Conservation (phyloP, 306 rosid genomes). For the Aeschynomene evenia region DNA sequence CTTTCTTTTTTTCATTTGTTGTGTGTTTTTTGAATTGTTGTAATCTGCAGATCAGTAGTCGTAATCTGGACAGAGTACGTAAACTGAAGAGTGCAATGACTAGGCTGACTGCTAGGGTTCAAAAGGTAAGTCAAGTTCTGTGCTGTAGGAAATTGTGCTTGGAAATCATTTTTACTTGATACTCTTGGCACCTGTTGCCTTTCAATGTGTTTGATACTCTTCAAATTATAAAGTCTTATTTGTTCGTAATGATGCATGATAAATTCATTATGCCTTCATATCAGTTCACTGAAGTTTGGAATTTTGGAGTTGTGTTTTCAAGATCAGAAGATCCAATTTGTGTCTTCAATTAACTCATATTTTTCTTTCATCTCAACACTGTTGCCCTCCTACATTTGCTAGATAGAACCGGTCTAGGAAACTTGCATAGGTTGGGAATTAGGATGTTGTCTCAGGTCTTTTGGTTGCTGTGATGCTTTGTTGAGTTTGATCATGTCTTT, state of each 20-base stretch:
- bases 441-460: no score
- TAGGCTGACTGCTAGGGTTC: slow-evolving; percentile 95
- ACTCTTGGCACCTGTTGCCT: slow-evolving; percentile 4
- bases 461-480: no score
- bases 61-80: slow-evolving; percentile 97
- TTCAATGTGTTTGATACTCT: slow-evolving; percentile 10
- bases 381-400: neutral
- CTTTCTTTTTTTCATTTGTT: neutral
- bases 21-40: slow-evolving; percentile 23
- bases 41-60: slow-evolving; percentile 75
- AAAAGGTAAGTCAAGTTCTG: slow-evolving; percentile 59
- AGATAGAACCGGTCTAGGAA: neutral
- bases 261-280: slow-evolving; percentile 13
- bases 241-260: neutral
- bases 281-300: neutral
- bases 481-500: neutral
- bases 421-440: no score
- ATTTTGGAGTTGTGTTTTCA: neutral
- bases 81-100: slow-evolving; percentile 97
- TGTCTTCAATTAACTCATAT: neutral
- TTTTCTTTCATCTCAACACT: no score
- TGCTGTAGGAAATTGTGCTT: neutral
- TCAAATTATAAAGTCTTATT: neutral
- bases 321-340: slow-evolving; percentile 3
- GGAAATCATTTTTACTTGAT: neutral